Evolutionary conservation across 345 rosid species (phyloP).

Genomic region (Excoecaria agallocha): DNA sequence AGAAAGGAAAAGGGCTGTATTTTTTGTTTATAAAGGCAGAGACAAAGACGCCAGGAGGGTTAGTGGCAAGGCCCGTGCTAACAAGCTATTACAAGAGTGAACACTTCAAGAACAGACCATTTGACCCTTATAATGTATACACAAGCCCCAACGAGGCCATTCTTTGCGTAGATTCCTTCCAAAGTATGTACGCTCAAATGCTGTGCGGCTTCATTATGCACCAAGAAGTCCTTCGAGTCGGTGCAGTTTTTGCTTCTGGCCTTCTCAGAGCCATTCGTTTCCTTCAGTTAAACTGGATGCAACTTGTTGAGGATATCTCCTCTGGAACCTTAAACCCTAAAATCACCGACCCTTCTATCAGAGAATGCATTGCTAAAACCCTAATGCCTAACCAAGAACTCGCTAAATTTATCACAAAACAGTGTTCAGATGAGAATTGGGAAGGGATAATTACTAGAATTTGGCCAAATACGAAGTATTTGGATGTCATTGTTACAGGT

Average conservation of each 20-base stretch:
- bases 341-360: conserved; percentile 50
- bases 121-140: conserved; percentile 79
- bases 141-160: conserved; percentile 94
- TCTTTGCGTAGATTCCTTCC: conserved; percentile 86
- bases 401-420: conserved; percentile 46
- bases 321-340: conserved; percentile 51
- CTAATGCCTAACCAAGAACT: conserved; percentile 57
- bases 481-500: conserved; percentile 92
- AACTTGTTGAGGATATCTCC: conserved; percentile 57
- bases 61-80: conserved; percentile 81
- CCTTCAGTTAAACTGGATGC: conserved; percentile 76
- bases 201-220: conserved; percentile 81
- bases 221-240: conserved; percentile 72
- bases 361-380: conserved; percentile 36
- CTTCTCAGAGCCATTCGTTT: conserved; percentile 83
- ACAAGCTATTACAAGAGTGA: conserved; percentile 98
- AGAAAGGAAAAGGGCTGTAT: conserved; percentile 88
- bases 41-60: conserved; percentile 82
- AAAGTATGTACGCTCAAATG: conserved; percentile 96
- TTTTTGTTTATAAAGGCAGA: conserved; percentile 88
- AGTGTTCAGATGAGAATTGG: conserved; percentile 64
- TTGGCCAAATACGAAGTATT: conserved; percentile 88
- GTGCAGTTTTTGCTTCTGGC: conserved; percentile 93
- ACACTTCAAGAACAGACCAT: conserved; percentile 77
- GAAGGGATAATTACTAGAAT: conserved; percentile 67